A percentile compares a stretch with the other conserved stretches of the same genome.
These are phyloP conservation scores for Rhypophila decipiens DNA, from an alignment of 495 filamentous ascomycete species.

Conservation along the genomic window DNA sequence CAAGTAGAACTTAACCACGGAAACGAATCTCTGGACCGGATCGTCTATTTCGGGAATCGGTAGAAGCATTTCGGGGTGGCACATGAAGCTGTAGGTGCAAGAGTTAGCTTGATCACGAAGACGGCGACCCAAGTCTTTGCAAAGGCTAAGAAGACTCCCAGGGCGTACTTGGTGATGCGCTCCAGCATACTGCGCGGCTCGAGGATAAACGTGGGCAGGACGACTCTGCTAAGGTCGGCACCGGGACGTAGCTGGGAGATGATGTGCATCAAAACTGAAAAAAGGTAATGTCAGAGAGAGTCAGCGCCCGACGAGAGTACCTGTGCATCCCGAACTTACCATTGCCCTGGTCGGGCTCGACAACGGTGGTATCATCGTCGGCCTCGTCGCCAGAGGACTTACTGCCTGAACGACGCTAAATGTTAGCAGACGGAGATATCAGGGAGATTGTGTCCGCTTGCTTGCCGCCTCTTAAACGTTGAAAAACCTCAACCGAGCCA, in stretches of 20 bases:
- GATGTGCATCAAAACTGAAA: conserved; percentile 80
- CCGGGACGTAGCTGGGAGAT: conserved; percentile 95
- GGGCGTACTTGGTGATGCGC: conserved; percentile 86
- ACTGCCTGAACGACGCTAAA: conserved; percentile 32
- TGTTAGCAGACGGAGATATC: conserved; percentile 8
- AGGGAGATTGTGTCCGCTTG: conserved; percentile 4
- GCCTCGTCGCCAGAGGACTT: conserved; percentile 37
- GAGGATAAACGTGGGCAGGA: conserved; percentile 94
- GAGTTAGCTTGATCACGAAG: conserved; percentile 14
- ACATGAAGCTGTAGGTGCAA: conserved; percentile 85
- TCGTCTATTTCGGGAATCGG: conserved; percentile 84
- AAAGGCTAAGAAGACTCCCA: not conserved
- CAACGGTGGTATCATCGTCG: conserved; percentile 69
- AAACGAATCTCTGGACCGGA: conserved; percentile 82
- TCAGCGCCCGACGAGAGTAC: not conserved
- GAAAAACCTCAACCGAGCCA: conserved; percentile 16
- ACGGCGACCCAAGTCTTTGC: not conserved
- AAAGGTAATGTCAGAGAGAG: not conserved
- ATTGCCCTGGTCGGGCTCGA: conserved; percentile 71
- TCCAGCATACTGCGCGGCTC: conserved; percentile 98
- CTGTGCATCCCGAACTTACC: conserved; percentile 39
- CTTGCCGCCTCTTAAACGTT: conserved; percentile 20
- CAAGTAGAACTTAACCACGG: conserved; percentile 94
- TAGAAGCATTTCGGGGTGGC: conserved; percentile 91
- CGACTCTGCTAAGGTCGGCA: conserved; percentile 89